Evolutionary conservation across 2,329 filamentous ascomycete species (phyloP).

Genomic region (Bipolaris oryzae): DNA sequence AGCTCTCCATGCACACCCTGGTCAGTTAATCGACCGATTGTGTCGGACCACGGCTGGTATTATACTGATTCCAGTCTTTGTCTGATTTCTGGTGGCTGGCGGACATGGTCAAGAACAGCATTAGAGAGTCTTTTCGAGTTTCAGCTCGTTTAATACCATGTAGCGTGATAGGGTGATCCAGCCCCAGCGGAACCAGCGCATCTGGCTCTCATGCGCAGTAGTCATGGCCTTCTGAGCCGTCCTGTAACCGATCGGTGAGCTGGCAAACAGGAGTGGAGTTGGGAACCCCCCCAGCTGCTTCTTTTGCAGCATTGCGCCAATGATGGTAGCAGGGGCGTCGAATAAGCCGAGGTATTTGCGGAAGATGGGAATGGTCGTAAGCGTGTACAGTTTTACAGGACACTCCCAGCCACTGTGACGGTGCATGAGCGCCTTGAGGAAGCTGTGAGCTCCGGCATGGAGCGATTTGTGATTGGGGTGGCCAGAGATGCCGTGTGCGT

Average conservation of each 20-base stretch:
- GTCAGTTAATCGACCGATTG: slow-evolving; percentile 1
- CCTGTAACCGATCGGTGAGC: slow-evolving; percentile 65
- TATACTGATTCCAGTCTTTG: background rate
- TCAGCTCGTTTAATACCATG: slow-evolving; percentile 93
- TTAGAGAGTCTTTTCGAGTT: slow-evolving; percentile 57
- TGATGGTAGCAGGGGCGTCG: slow-evolving; percentile 75
- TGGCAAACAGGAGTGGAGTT: slow-evolving; percentile 71
- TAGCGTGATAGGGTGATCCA: slow-evolving; percentile 93
- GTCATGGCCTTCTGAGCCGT: slow-evolving; percentile 87
- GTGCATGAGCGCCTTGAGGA: slow-evolving; percentile 70
- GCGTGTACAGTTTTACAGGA: slow-evolving; percentile 84
- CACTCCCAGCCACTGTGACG: slow-evolving; percentile 68
- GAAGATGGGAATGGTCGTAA: slow-evolving; percentile 71
- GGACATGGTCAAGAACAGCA: background rate
- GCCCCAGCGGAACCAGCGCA: slow-evolving; percentile 97
- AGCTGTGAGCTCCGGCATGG: slow-evolving; percentile 78
- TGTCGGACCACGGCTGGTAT: background rate
- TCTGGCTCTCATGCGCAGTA: slow-evolving; percentile 88
- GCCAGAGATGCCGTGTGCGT: slow-evolving; percentile 77
- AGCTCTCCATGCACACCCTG: background rate
- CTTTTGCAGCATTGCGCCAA: slow-evolving; percentile 57
- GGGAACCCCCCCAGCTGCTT: slow-evolving; percentile 62
- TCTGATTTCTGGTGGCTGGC: background rate
- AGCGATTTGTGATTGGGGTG: slow-evolving; percentile 95
- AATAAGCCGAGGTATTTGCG: slow-evolving; percentile 84